Conservation (phyloP, 371 early-diverging fungal genomes). For the Gilbertella persicaria region DNA sequence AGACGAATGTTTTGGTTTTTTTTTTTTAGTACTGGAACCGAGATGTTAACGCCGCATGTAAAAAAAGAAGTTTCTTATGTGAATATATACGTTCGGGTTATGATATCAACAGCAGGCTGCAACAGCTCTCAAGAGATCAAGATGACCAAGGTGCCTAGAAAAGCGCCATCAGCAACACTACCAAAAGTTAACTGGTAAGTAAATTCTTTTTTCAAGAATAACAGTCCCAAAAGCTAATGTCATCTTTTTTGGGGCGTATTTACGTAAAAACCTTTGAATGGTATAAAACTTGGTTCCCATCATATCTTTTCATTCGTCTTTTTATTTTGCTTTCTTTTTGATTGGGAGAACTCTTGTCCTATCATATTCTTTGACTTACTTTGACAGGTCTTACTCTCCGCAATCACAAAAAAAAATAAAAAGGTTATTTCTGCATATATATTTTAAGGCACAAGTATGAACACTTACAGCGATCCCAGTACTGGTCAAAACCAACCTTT, state of each 20-base stretch:
- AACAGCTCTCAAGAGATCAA: not conserved
- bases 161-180: too few species aligned
- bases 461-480: conserved; percentile 10
- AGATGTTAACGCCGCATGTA: not conserved
- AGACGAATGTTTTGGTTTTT: not conserved
- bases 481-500: conserved; percentile 10
- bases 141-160: not conserved
- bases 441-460: conserved; percentile 4
- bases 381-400: conserved; percentile 27
- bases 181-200: too few species aligned
- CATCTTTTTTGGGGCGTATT: too few species aligned
- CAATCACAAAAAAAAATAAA: conserved; percentile 8
- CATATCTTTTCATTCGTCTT: conserved; percentile 8
- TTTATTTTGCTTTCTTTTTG: conserved; percentile 20
- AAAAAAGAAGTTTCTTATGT: not conserved
- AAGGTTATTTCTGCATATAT: not conserved
- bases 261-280: too few species aligned
- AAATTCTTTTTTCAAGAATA: too few species aligned
- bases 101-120: not conserved
- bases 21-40: not conserved
- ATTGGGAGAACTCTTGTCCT: conserved; percentile 30
- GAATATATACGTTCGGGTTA: not conserved
- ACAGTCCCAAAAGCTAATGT: too few species aligned
- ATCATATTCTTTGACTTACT: conserved; percentile 19
- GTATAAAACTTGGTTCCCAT: too few species aligned